Percentiles rank a stretch among this genome's conserved stretches.
Conservation (phyloP, 805 yeast species). For the Lipomyces lipofer region DNA sequence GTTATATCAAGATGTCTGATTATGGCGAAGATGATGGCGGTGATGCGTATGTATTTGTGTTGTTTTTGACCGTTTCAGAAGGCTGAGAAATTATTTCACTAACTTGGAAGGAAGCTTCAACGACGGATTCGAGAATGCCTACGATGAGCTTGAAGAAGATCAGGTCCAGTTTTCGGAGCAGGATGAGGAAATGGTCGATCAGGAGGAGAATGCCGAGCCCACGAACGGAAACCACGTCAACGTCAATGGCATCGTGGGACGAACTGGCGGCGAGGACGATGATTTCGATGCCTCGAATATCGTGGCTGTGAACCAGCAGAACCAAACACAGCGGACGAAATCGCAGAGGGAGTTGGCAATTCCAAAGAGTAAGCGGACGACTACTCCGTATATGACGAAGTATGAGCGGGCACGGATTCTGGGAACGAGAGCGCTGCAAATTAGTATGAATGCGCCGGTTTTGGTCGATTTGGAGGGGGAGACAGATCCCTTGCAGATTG, state of each 20-base stretch:
- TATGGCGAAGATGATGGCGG: slow-evolving; percentile 43
- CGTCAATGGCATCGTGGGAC: slow-evolving; percentile 45
- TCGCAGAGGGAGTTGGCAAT: slow-evolving; percentile 80
- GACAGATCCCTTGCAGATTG: slow-evolving; percentile 96
- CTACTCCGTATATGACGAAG: slow-evolving; percentile 99
- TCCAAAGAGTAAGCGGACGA: slow-evolving; percentile 81
- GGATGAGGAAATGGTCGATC: slow-evolving; percentile 51
- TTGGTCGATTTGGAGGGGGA: slow-evolving; percentile 98
- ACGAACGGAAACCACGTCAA: slow-evolving; percentile 41
- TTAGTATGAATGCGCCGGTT: slow-evolving; percentile 97
- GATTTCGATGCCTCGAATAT: slow-evolving; percentile 67
- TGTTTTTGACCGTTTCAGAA: neutral
- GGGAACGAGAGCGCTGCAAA: slow-evolving; percentile 96
- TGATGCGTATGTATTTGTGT: slow-evolving; percentile 38
- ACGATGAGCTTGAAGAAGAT: slow-evolving; percentile 69
- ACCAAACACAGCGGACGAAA: slow-evolving; percentile 50
- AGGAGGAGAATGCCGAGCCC: slow-evolving; percentile 42
- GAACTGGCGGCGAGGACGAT: slow-evolving; percentile 41
- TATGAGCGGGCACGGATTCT: slow-evolving; percentile 96
- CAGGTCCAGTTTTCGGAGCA: slow-evolving; percentile 69
- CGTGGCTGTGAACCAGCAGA: slow-evolving; percentile 63
- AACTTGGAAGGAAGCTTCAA: slow-evolving; percentile 48
- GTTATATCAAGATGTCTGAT: slow-evolving; percentile 44
- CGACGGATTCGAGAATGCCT: slow-evolving; percentile 42
- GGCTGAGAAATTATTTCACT: neutral